Conservation (phyloP, 2,329 filamentous ascomycete species). For the Cladosporium sp. region DNA sequence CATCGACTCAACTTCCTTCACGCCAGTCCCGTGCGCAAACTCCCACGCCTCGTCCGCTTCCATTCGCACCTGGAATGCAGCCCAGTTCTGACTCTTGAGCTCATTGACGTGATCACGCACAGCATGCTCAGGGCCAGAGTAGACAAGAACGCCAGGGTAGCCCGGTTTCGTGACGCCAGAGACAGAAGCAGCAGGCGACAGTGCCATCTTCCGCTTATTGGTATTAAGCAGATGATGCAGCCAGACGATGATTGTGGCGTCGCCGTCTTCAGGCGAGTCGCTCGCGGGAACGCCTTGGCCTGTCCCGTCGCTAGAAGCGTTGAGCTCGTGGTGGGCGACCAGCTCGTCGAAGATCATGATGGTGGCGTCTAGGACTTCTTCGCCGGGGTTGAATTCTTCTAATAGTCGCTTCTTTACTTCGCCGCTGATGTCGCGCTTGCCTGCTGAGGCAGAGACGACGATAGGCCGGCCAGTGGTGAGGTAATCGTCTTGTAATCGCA, state of each 20-base stretch:
- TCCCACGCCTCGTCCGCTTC: conserved; percentile 37
- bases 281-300: neutral
- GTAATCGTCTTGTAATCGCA: conserved; percentile 40
- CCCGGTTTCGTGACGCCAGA: conserved; percentile 44
- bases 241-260: conserved; percentile 40
- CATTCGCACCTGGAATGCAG: conserved; percentile 43
- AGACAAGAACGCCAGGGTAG: conserved; percentile 44
- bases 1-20: conserved; percentile 43
- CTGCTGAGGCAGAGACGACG: conserved; percentile 34
- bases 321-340: conserved; percentile 14
- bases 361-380: conserved; percentile 42
- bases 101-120: conserved; percentile 40
- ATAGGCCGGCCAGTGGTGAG: conserved; percentile 35
- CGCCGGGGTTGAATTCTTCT: conserved; percentile 27
- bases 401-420: conserved; percentile 20
- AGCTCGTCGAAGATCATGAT: conserved; percentile 36
- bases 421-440: conserved; percentile 34
- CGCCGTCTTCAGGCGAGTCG: conserved; percentile 15
- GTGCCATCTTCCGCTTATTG: conserved; percentile 43
- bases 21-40: conserved; percentile 37
- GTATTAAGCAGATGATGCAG: conserved; percentile 45
- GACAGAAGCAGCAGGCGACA: conserved; percentile 32
- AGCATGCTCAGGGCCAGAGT: conserved; percentile 34
- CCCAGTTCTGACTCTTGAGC: conserved; percentile 43
- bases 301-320: neutral